Evolutionary conservation across 768 basidiomycete genomes (phyloP), one percentile per base, ranked within the genome.

Genomic region (Ramaria sp.): DNA sequence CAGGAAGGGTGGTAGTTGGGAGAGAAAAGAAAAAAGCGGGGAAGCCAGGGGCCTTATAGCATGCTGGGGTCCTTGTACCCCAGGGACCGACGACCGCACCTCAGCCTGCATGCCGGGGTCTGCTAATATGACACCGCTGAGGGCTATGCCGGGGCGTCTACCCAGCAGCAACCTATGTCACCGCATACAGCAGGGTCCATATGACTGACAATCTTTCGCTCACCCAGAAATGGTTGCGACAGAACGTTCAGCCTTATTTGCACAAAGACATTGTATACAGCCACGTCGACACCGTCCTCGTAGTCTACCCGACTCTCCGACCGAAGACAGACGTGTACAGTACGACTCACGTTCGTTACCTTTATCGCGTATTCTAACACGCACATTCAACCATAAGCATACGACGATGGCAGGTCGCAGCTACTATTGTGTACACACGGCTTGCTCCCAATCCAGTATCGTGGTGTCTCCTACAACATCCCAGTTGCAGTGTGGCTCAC

Each of bases 361-460:
- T 45, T 58, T 44, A 50, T 41, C 58, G 48, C 48, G 52, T 62
- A 47, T 18, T 47, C 25, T 47, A 12, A 47, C 45, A 30, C 45
- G 45, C n/a, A n/a, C n/a, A n/a, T n/a, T n/a, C n/a, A n/a, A 32
- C 5, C 34, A 58, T 12, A 64, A 96, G 91, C 88, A 0, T 93
- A 88, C 70, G 92, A 99, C 67, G 91, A 96, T 60, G 96, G 96
- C 45, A 82, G 95, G 36, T 85, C 90, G 0, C 91, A 94, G 63
- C 76, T 97, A 16, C 78, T 99, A 25, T 82, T 98, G 55, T 92
- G 90, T 59, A 61, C 95, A 3, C 88, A 96, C 63, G 96, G 96
- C 9, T 78, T 97, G 4, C 73, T 99, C 0, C 93, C 92, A 3
- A 96, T 99, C 61, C 68, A 77, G 0, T 95, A 81, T 71, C 77